Conservation (phyloP, 768 basidiomycete species). For the Grammothele lineata region DNA sequence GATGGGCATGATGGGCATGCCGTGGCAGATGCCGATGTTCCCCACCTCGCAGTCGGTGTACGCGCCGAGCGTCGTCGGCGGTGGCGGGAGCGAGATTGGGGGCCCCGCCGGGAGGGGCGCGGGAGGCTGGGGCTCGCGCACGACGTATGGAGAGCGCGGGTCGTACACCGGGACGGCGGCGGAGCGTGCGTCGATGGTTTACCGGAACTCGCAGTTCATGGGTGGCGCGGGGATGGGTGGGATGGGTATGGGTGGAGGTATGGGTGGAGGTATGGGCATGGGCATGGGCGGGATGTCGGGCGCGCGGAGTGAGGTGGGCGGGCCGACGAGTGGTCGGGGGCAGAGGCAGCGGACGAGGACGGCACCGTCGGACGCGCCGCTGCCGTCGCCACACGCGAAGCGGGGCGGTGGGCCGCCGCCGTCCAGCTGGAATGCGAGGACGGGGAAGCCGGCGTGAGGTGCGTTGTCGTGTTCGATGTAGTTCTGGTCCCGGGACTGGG, state of each 20-base stretch:
- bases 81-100: constrained; percentile 36
- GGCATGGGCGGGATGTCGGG: constrained; percentile 9
- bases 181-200: constrained; percentile 24
- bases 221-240: constrained; percentile 4
- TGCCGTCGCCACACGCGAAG: constrained; percentile 11
- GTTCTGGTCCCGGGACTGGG: too few species aligned
- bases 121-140: constrained; percentile 51
- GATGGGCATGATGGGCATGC: constrained; percentile 23
- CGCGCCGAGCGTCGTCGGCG: constrained; percentile 64
- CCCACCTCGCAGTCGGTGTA: constrained; percentile 56
- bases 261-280: neutral
- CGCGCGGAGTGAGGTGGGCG: constrained; percentile 9
- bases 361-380: constrained; percentile 23
- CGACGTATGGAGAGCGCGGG: constrained; percentile 68
- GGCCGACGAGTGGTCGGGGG: constrained; percentile 13
- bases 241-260: neutral
- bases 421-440: constrained; percentile 29
- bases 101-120: constrained; percentile 32
- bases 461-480: too few species aligned
- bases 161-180: constrained; percentile 29
- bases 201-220: constrained; percentile 12
- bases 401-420: constrained; percentile 24
- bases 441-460: constrained; percentile 10
- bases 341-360: constrained; percentile 28
- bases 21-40: constrained; percentile 42